Evolutionary conservation across 2,329 filamentous ascomycete genomes (phyloP).

Genomic region (Trichoderma sp.): DNA sequence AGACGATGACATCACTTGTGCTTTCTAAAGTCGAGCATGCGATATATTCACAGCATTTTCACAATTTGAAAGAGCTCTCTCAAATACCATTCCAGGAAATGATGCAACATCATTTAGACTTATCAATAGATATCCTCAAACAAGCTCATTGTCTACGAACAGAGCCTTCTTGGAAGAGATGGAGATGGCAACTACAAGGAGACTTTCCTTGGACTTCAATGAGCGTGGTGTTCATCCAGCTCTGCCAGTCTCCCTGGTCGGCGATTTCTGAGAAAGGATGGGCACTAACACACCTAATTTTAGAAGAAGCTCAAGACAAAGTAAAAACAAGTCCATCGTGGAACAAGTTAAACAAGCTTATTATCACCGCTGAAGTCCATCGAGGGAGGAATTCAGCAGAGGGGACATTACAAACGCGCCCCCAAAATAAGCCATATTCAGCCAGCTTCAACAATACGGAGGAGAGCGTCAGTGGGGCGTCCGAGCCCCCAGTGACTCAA

Average conservation of each 20-base stretch:
- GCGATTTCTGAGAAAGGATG: neutral
- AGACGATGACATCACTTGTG: neutral
- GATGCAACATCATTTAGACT: neutral
- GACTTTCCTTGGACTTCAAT: conserved; percentile 31
- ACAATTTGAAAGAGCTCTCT: neutral
- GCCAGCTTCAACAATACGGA: neutral
- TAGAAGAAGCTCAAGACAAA: neutral
- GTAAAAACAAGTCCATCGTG: neutral
- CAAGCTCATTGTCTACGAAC: neutral
- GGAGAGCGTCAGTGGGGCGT: neutral
- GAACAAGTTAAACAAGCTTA: neutral
- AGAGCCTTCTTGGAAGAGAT: conserved; percentile 10
- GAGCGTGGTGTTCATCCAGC: conserved; percentile 25
- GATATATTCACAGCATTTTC: neutral
- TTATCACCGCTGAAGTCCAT: neutral
- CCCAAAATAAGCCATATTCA: neutral
- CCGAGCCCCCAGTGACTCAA: neutral
- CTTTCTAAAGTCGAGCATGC: neutral
- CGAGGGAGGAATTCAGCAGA: neutral
- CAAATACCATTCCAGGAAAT: neutral
- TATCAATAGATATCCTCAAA: neutral
- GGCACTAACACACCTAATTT: neutral
- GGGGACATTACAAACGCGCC: neutral
- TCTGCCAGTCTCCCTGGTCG: conserved; percentile 24
- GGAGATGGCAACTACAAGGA: conserved; percentile 33